Base-by-base conservation (phyloP, 176 grass and related monocot genomes). In the Cocos nucifera region DNA sequence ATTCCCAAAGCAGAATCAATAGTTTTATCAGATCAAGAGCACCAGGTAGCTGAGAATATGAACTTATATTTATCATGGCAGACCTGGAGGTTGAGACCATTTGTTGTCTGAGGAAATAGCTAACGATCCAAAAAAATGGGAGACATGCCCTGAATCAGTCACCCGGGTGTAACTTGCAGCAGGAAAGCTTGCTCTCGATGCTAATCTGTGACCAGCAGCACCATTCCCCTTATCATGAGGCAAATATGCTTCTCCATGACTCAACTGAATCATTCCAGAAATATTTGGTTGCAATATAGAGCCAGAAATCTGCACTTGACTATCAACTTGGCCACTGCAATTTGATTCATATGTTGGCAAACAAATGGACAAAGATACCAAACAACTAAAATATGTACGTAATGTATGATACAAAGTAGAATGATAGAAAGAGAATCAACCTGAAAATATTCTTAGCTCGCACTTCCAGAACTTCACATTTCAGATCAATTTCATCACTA, bases 201-300 rank as follows among this genome's bases (percentile, higher is more conserved):
- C 51, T 59, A 97, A 69, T 44, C 79, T 78, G 75, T 75, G 76
- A 49, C 76, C 52, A 51, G 77, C 78, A 73, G 83, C 66, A 64
- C 84, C 84, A 76, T 91, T 97, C 54, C 93, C 87, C 76, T 91
- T 97, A 79, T 97, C 93, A 73, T 91, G 92, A 71, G 93, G 93
- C 70, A 97, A 79, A 77, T 97, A 97, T 62, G 87, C 93, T 91
- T 97, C 87, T 39, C 93, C 84, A 57, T 85, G 87, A 64, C 87
- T 97, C 67, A 97, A 70, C 22, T 73, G 70, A 69, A 91, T 85
- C 75, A 85, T 85, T 56, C 93, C 93, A 75, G 84, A 97, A 74
- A 97, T 80, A 75, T 90, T 83, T 66, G 93, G 93, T 39, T 83
- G 81, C 75, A 97, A 65, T 69, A 97, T 91, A 57, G 93, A 97